Conservation (phyloP, 73 alveolate genomes). For the Paraurostyla sp. region DNA sequence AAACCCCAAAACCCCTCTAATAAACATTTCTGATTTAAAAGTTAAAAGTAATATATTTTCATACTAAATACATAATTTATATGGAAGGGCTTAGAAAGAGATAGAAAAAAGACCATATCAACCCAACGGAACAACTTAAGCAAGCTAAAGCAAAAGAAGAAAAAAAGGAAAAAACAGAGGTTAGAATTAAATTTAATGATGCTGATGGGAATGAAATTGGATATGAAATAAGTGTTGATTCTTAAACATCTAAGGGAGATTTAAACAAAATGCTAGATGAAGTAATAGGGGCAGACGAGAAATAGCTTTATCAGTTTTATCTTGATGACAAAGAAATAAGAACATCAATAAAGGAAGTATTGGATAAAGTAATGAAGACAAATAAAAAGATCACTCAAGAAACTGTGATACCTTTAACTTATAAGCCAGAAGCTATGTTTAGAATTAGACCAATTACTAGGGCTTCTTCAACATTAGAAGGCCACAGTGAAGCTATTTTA, state of each 20-base stretch:
- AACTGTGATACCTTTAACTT: constrained; percentile 86
- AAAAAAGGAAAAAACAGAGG: not conserved
- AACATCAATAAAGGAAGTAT: constrained; percentile 14
- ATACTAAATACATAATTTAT: not conserved
- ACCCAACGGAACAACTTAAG: not conserved
- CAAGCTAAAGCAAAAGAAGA: not conserved
- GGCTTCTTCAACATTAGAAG: constrained; percentile 98
- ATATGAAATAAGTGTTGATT: constrained; percentile 50
- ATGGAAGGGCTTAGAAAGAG: constrained; percentile 21
- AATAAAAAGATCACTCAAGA: constrained; percentile 59
- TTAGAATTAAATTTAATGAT: constrained; percentile 39
- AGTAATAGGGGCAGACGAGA: constrained; percentile 51
- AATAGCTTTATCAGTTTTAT: constrained; percentile 52
- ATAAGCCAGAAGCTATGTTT: constrained; percentile 98
- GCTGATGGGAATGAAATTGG: constrained; percentile 64
- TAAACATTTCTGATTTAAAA: too few species aligned
- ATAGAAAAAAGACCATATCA: not conserved
- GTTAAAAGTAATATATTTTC: too few species aligned
- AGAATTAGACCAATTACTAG: constrained; percentile 99
- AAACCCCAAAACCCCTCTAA: too few species aligned
- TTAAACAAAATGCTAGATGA: constrained; percentile 19
- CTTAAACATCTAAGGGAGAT: constrained; percentile 14
- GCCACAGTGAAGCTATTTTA: constrained; percentile 97
- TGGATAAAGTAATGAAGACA: not conserved
- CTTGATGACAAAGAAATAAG: constrained; percentile 59